Evolutionary conservation across 2,329 filamentous ascomycete genomes (phyloP).

Genomic region (Colletotrichum sp.): DNA sequence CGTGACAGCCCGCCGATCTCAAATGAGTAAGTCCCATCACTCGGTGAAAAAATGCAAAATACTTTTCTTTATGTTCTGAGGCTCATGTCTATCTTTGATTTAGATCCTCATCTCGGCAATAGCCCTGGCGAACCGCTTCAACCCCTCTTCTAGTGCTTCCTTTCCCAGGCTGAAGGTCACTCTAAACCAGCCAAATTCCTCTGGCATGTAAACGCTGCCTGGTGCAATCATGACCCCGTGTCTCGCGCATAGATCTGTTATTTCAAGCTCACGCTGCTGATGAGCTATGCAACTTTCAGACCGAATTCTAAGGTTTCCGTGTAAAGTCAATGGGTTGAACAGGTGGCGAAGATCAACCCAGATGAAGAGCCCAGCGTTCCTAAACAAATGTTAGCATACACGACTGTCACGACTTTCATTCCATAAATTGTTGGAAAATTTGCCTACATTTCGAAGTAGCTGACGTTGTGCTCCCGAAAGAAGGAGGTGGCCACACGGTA

Average conservation of each 20-base stretch:
- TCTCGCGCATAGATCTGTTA: conserved; percentile 1
- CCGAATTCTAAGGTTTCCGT: background rate
- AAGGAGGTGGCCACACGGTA: background rate
- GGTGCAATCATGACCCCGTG: conserved; percentile 23
- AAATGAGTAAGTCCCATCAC: background rate
- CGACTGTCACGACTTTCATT: background rate
- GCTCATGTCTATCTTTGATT: background rate
- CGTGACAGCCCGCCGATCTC: background rate
- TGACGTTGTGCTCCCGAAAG: background rate
- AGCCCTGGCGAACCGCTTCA: conserved; percentile 15
- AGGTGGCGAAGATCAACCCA: conserved; percentile 23
- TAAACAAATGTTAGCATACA: background rate
- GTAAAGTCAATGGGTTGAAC: background rate
- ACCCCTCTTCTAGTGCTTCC: conserved; percentile 21
- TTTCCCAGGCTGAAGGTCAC: conserved; percentile 23
- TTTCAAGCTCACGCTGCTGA: conserved; percentile 12
- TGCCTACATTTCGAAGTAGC: conserved; percentile 5
- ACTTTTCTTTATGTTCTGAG: background rate
- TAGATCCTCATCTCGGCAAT: background rate
- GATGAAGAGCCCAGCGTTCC: conserved; percentile 26
- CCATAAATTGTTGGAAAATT: background rate
- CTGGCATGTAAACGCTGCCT: conserved; percentile 23
- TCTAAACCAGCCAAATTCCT: conserved; percentile 29
- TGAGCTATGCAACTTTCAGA: background rate
- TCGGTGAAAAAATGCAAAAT: background rate